Evolutionary conservation across 2,329 filamentous ascomycete genomes (phyloP).

Genomic region (Meredithiella fracta): DNA sequence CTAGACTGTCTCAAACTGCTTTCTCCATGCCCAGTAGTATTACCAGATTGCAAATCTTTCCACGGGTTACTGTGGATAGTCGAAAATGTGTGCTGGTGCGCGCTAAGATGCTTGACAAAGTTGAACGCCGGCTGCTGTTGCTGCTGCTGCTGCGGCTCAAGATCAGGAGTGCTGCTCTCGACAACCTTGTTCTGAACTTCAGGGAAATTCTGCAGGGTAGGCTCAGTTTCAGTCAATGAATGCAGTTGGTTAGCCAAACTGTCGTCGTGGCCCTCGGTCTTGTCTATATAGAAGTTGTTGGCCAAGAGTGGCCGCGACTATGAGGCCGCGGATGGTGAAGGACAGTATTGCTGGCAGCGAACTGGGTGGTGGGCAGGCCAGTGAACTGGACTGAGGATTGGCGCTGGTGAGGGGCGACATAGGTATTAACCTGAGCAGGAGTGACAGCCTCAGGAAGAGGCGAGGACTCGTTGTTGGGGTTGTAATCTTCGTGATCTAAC

Average conservation of each 20-base stretch:
- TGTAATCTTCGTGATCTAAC: constrained; percentile 63
- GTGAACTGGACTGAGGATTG: constrained; percentile 34
- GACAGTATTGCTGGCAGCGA: constrained; percentile 34
- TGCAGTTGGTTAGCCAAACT: constrained; percentile 24
- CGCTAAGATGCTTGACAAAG: constrained; percentile 26
- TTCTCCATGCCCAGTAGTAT: constrained; percentile 16
- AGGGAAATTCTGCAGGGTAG: constrained; percentile 28
- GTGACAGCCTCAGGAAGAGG: constrained; percentile 14
- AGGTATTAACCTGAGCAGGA: constrained; percentile 14
- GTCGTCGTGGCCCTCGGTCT: constrained; percentile 26
- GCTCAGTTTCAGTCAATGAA: constrained; percentile 26
- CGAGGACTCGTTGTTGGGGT: constrained; percentile 37
- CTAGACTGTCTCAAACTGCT: constrained; percentile 24
- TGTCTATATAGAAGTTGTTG: constrained; percentile 44
- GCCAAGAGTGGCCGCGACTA: constrained; percentile 56
- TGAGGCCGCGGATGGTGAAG: constrained; percentile 61
- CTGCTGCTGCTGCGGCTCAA: constrained; percentile 43
- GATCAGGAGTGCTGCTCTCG: constrained; percentile 52
- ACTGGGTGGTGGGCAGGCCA: constrained; percentile 27
- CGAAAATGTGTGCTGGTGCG: constrained; percentile 40
- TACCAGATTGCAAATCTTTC: constrained; percentile 33
- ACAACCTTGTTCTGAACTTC: constrained; percentile 55
- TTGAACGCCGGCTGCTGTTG: constrained; percentile 37
- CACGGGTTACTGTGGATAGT: constrained; percentile 43
- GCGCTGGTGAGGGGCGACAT: constrained; percentile 23